Percentiles rank a stretch among this genome's conserved stretches.
Conservation (phyloP, 805 yeast genomes). For the Saturnispora zaruensis region DNA sequence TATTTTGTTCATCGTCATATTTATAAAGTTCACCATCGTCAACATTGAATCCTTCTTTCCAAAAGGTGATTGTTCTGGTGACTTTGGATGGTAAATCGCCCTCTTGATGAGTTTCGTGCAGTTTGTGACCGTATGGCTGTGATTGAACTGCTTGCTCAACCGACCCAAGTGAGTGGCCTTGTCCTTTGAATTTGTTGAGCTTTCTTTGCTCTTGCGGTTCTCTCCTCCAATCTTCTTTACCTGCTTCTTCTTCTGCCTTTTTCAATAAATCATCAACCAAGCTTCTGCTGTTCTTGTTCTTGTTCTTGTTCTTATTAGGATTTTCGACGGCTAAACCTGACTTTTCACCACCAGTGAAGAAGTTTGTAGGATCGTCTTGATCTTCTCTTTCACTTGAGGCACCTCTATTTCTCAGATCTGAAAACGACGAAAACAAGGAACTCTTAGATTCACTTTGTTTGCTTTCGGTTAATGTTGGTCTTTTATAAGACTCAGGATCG, state of each 20-base stretch:
- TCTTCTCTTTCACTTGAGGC: constrained; percentile 23
- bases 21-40: constrained; percentile 83
- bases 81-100: constrained; percentile 38
- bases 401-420: constrained; percentile 27
- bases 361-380: constrained; percentile 31
- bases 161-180: constrained; percentile 47
- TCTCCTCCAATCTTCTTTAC: constrained; percentile 34
- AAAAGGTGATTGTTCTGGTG: constrained; percentile 77
- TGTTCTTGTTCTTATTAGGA: constrained; percentile 39
- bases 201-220: constrained; percentile 20
- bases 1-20: constrained; percentile 90
- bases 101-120: constrained; percentile 23
- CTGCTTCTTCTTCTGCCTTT: constrained; percentile 59
- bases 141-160: constrained; percentile 32
- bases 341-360: constrained; percentile 58
- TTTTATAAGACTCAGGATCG: constrained; percentile 4
- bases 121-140: constrained; percentile 8
- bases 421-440: constrained; percentile 26
- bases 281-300: constrained; percentile 31
- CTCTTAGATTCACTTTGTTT: constrained; percentile 2
- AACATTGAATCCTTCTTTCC: constrained; percentile 94
- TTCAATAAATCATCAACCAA: constrained; percentile 50
- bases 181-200: constrained; percentile 34
- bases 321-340: constrained; percentile 75
- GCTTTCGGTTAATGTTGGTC: constrained; percentile 1